Base-by-base conservation (phyloP, 1,139 yeast species). In the Hansenula anomala region DNA sequence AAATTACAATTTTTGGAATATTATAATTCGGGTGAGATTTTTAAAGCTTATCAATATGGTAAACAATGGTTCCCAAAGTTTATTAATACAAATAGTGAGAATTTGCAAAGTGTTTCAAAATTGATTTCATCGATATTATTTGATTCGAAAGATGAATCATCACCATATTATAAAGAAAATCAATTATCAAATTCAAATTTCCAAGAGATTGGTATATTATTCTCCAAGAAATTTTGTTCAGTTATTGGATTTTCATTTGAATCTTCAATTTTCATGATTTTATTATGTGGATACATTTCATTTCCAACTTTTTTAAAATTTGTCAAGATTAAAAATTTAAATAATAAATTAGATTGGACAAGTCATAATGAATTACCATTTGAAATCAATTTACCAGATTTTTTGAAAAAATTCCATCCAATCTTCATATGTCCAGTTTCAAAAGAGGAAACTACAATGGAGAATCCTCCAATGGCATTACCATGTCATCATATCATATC, bases 391-490 rank as follows among this genome's bases (percentile, higher is more conserved):
- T 58, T 80, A 23, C 86, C 87, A 0, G 58, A 60, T 0, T 60
- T 61, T 25, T 58, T 76, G 36, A 67, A 66, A 36, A 60, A 71
- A 42, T 85, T 79, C 61, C 97, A 89, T 60, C 87, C 95, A 0
- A 80, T 89, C 4, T 89, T 88, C 59, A 89, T 88, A 5, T 89
- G 97, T 58, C 97, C 97, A 0, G 90, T 89, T 2, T 75, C 92
- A 8, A 85, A 87, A 58, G 96, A 88, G 51, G 96, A 90, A 54
- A 73, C 86, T 1, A 78, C 83, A 0, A 58, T 55, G 12, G 62
- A 56, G 12, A 80, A 80, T 49, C 83, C 85, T 3, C 82, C 87
- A 2, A 69, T 70, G 66, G 69, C 78, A 41, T 60, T 80, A 28
- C 81, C 83, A 0, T 81, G 88, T 52, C 78, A 79, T 32, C 88